These are phyloP conservation scores for Colletotrichum spinosum DNA, from an alignment of 2,329 filamentous ascomycete genomes.

Conservation along the genomic window DNA sequence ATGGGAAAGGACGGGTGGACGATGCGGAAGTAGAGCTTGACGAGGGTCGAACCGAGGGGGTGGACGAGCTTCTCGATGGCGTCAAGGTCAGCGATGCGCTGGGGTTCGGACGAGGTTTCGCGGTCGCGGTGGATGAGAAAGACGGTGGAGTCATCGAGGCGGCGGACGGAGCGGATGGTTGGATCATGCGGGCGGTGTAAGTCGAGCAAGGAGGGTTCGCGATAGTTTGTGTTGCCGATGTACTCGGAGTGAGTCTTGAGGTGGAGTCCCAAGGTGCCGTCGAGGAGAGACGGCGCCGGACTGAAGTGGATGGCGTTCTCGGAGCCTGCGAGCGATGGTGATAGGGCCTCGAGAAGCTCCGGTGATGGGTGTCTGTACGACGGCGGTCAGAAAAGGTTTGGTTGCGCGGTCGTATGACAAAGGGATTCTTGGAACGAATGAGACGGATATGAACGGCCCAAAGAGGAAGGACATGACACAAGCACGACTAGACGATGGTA, in stretches of 20 bases:
- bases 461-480: slow-evolving; percentile 19
- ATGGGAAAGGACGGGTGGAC: slow-evolving; percentile 70
- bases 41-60: slow-evolving; percentile 70
- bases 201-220: slow-evolving; percentile 68
- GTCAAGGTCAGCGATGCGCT: slow-evolving; percentile 54
- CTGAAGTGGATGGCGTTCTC: slow-evolving; percentile 35
- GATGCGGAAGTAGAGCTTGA: slow-evolving; percentile 75
- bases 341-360: slow-evolving; percentile 37
- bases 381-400: slow-evolving; percentile 11
- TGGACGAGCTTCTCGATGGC: slow-evolving; percentile 72
- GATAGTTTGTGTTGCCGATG: slow-evolving; percentile 69
- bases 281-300: slow-evolving; percentile 45
- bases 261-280: slow-evolving; percentile 65
- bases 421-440: slow-evolving; percentile 10
- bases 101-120: slow-evolving; percentile 51
- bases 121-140: slow-evolving; percentile 52
- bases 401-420: not conserved
- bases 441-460: slow-evolving; percentile 1
- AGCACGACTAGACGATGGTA: not conserved
- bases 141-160: slow-evolving; percentile 49
- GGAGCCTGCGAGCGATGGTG: slow-evolving; percentile 32
- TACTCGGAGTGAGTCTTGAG: slow-evolving; percentile 70
- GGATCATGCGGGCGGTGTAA: slow-evolving; percentile 64
- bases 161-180: slow-evolving; percentile 44
- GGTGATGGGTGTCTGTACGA: slow-evolving; percentile 35